Evolutionary conservation across 495 filamentous ascomycete species (phyloP).

Genomic region (Astrothelium subdiscretum): DNA sequence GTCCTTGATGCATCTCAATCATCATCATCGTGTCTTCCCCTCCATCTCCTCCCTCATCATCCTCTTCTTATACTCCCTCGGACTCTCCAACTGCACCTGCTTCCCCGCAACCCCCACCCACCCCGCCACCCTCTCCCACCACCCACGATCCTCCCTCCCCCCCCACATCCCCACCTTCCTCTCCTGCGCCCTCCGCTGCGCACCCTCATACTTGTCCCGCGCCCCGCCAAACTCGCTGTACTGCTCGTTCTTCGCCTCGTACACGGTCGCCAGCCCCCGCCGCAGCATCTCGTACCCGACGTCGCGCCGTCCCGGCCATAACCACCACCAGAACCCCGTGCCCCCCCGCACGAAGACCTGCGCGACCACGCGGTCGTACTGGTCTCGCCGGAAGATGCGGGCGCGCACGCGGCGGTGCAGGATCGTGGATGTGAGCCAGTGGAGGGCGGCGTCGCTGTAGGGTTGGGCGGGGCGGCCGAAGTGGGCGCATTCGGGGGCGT

Average conservation of each 20-base stretch:
- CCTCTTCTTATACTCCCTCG: conserved; percentile 73
- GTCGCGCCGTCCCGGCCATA: conserved; percentile 34
- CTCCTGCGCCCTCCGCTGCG: conserved; percentile 59
- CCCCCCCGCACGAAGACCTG: conserved; percentile 63
- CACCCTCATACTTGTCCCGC: conserved; percentile 54
- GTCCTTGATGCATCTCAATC: neutral
- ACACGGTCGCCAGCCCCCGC: conserved; percentile 73
- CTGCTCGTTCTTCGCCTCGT: conserved; percentile 73
- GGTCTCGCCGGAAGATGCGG: conserved; percentile 70
- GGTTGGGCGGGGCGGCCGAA: conserved; percentile 85
- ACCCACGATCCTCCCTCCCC: conserved; percentile 28
- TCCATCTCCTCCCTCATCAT: conserved; percentile 39
- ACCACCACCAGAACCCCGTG: too few relatives aligned
- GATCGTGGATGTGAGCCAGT: conserved; percentile 67
- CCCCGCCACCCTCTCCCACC: conserved; percentile 12
- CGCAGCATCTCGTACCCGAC: conserved; percentile 84
- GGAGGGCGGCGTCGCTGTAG: conserved; percentile 62
- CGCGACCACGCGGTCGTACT: conserved; percentile 83
- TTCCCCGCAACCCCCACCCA: conserved; percentile 18
- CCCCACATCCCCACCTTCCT: conserved; percentile 63
- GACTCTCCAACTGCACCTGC: conserved; percentile 58
- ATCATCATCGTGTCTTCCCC: conserved; percentile 16
- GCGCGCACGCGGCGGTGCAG: conserved; percentile 62
- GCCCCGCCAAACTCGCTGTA: conserved; percentile 64
- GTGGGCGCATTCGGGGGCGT: conserved; percentile 86